Percentiles rank a stretch among this genome's conserved stretches.
Conservation (phyloP, 345 rosid species). For the Clausena lansium region DNA sequence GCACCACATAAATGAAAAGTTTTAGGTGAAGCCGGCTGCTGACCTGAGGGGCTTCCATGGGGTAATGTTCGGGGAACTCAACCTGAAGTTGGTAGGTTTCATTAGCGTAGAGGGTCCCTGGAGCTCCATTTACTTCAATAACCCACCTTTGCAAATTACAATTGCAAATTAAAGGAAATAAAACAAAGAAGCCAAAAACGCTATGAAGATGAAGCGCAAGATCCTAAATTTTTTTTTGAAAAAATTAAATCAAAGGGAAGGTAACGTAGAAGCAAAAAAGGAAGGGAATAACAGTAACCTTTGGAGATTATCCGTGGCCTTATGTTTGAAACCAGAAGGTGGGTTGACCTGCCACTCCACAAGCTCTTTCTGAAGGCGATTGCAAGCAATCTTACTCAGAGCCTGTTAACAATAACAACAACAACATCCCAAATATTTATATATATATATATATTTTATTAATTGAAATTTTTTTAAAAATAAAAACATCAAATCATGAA, state of each 20-base stretch:
- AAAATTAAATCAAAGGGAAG: constrained; percentile 1
- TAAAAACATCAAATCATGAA: neutral
- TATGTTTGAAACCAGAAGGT: constrained; percentile 85
- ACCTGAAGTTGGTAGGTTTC: constrained; percentile 97
- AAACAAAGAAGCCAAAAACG: neutral
- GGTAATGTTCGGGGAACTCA: constrained; percentile 97
- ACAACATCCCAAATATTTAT: neutral
- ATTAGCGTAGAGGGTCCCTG: constrained; percentile 78
- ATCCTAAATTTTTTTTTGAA: neutral
- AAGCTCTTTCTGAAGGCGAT: constrained; percentile 95
- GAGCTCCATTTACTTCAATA: constrained; percentile 85
- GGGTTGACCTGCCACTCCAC: constrained; percentile 96
- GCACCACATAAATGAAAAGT: no score
- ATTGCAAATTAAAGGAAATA: neutral
- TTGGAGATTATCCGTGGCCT: constrained; percentile 90
- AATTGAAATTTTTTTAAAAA: no score
- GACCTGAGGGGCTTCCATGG: constrained; percentile 99
- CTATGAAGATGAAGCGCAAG: neutral
- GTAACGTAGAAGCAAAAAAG: neutral
- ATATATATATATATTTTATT: no score
- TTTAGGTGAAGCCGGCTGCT: neutral
- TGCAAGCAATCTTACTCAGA: constrained; percentile 89
- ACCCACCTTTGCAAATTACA: constrained; percentile 58
- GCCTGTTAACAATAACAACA: constrained; percentile 35
- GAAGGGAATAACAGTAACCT: constrained; percentile 37